Percentiles rank a stretch among this genome's conserved stretches.
phyloP scores from a whole-genome alignment of 140 eudicot genomes.

The Senecio squalidus region DNA sequence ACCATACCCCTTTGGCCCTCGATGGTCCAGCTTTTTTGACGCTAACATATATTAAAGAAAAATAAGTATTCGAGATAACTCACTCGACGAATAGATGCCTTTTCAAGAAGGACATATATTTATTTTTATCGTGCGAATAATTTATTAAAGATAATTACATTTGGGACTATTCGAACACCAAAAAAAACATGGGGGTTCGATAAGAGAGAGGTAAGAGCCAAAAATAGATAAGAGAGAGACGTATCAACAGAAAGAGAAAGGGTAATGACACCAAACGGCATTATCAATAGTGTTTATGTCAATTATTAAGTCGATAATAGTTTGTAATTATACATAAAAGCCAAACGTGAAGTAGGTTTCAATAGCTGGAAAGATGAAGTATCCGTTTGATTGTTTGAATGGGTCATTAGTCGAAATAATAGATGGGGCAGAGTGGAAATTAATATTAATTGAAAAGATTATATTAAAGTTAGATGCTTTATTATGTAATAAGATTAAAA shows the following conservation, averaged over 20 bases:
- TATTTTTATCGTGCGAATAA: not conserved
- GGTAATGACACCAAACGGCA: constrained; percentile 23
- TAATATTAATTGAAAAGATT: too few species aligned
- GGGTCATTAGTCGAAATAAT: constrained; percentile 15
- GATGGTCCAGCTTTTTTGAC: constrained; percentile 34
- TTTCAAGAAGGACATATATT: too few species aligned
- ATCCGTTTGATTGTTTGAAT: constrained; percentile 26
- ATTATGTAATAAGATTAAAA: constrained; percentile 13
- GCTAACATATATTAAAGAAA: not conserved
- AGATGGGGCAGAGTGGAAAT: not conserved
- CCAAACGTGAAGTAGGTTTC: constrained; percentile 27
- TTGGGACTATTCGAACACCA: too few species aligned
- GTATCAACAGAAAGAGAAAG: constrained; percentile 26
- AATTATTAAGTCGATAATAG: constrained; percentile 25
- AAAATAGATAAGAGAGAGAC: constrained; percentile 32
- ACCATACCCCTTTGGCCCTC: constrained; percentile 13
- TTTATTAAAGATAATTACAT: too few species aligned
- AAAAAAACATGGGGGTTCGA: too few species aligned
- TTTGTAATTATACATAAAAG: constrained; percentile 11
- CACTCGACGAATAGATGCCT: constrained; percentile 4
- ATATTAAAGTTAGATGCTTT: constrained; percentile 29
- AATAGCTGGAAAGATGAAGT: constrained; percentile 24
- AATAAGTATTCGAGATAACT: not conserved
- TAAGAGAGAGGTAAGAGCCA: constrained; percentile 16
- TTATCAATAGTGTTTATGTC: constrained; percentile 21